A percentile compares a stretch with the other conserved stretches of the same genome.
These are phyloP conservation scores for Musa balbisiana DNA, from an alignment of 202 grass and related monocot genomes.

Conservation along the genomic window DNA sequence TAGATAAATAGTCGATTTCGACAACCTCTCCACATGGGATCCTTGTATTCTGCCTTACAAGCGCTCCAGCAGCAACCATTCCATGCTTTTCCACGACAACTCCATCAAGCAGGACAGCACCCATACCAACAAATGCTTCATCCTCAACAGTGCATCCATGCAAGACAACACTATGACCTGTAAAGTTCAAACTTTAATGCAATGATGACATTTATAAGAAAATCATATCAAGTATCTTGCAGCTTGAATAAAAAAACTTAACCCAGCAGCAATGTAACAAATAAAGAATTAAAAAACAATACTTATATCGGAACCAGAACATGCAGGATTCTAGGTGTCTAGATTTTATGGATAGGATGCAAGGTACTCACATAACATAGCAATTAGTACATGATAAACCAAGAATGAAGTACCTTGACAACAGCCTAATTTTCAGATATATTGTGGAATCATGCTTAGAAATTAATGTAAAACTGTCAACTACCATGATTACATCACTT, in stretches of 20 bases:
- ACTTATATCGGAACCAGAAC: too few species aligned
- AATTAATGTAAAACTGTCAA: background rate
- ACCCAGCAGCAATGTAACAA: background rate
- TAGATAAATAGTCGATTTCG: background rate
- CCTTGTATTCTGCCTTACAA: slow-evolving; percentile 82
- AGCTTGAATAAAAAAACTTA: background rate
- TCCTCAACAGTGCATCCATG: slow-evolving; percentile 87
- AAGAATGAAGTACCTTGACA: background rate
- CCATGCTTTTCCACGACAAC: slow-evolving; percentile 82
- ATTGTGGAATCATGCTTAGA: background rate
- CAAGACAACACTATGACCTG: slow-evolving; percentile 81
- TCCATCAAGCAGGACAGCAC: slow-evolving; percentile 81
- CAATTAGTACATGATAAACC: too few species aligned
- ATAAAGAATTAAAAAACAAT: background rate
- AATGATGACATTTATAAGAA: background rate
- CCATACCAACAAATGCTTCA: slow-evolving; percentile 94
- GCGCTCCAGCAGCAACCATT: slow-evolving; percentile 80
- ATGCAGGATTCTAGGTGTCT: too few species aligned
- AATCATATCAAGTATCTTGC: background rate
- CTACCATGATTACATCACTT: slow-evolving; percentile 13
- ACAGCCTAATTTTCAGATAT: background rate
- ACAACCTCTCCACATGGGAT: slow-evolving; percentile 89
- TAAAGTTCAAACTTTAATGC: background rate
- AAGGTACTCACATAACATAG: too few species aligned
- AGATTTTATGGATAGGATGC: too few species aligned